These are phyloP conservation scores for Dactylellina haptotyla DNA, from an alignment of 2,329 filamentous ascomycete species.

Conservation along the genomic window DNA sequence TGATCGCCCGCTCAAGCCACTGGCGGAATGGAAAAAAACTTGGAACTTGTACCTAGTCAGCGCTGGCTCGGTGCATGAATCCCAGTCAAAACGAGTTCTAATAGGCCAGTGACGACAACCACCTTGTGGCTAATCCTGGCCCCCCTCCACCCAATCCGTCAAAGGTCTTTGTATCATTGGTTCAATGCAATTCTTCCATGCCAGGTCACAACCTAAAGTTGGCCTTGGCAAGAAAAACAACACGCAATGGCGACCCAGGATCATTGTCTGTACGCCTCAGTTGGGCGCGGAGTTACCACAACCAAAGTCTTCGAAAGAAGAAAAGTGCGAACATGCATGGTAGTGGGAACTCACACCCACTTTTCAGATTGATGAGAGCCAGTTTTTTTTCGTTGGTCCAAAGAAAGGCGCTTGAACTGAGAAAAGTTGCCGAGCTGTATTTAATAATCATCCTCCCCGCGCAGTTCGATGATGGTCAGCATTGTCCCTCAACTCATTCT, in stretches of 20 bases:
- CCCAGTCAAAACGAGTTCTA: constrained; percentile 5
- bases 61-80: constrained; percentile 9
- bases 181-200: neutral
- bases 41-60: constrained; percentile 25
- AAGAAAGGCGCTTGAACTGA: constrained; percentile 14
- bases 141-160: constrained; percentile 10
- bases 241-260: constrained; percentile 27
- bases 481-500: constrained; percentile 40
- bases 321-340: constrained; percentile 32
- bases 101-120: constrained; percentile 25
- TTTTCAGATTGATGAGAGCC: neutral
- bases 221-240: constrained; percentile 29
- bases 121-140: constrained; percentile 35
- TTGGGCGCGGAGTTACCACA: constrained; percentile 39
- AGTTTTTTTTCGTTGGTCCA: neutral
- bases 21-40: constrained; percentile 24
- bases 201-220: neutral
- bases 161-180: constrained; percentile 23
- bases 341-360: constrained; percentile 3
- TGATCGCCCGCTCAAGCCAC: constrained; percentile 33
- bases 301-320: constrained; percentile 30
- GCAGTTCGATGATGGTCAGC: constrained; percentile 5
- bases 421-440: constrained; percentile 28
- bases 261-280: constrained; percentile 16
- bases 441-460: constrained; percentile 34